Conservation (phyloP, 306 rosid genomes). For the Cotoneaster glaucophyllus region DNA sequence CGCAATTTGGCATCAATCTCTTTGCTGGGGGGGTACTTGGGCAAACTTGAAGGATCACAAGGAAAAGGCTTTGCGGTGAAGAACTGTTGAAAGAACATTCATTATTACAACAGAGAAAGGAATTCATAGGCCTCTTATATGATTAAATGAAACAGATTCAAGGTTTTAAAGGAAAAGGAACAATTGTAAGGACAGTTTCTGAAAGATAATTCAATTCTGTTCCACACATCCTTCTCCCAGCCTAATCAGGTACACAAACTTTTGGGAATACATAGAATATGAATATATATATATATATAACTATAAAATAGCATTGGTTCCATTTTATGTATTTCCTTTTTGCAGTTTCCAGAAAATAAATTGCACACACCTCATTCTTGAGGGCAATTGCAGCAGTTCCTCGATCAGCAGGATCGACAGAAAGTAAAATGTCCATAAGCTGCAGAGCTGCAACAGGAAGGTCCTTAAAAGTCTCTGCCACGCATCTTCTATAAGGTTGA, state of each 20-base stretch:
- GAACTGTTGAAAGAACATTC: conserved; percentile 44
- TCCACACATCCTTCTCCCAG: not conserved
- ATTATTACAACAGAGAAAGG: not conserved
- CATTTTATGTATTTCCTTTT: not conserved
- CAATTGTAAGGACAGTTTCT: not conserved
- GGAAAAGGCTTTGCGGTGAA: conserved; percentile 69
- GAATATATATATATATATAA: not conserved
- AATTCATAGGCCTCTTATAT: not conserved
- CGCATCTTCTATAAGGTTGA: conserved; percentile 65
- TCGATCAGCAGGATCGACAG: conserved; percentile 64
- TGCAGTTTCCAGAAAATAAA: conserved; percentile 7
- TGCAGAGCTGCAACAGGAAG: conserved; percentile 48
- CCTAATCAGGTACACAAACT: not conserved
- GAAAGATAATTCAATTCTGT: not conserved
- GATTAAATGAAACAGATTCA: not conserved
- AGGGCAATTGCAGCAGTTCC: conserved; percentile 79
- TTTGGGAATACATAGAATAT: not conserved
- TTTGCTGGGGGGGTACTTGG: conserved; percentile 89
- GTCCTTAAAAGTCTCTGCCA: conserved; percentile 69
- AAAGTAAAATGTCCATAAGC: conserved; percentile 75
- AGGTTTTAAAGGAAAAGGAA: not conserved
- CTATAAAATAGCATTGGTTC: not conserved
- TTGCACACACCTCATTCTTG: conserved; percentile 50
- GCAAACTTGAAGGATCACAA: conserved; percentile 82
- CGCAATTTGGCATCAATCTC: conserved; percentile 79